phyloP scores from a whole-genome alignment of 2,329 filamentous ascomycete genomes.

The Aschersonia sp. region DNA sequence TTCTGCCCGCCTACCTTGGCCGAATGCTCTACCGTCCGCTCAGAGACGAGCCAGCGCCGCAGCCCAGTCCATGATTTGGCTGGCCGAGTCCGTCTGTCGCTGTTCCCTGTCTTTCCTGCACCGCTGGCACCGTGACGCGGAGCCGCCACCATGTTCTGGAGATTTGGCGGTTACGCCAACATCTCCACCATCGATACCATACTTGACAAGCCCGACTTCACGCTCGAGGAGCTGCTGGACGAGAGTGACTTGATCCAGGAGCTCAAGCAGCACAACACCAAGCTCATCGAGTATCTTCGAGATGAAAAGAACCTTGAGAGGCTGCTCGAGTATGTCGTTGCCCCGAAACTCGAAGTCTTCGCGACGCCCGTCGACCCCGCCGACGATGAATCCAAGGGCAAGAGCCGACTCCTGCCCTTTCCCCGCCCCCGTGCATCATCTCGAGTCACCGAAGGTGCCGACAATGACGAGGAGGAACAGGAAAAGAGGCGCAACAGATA shows the following conservation, averaged over 20 bases:
- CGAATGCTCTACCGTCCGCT: slow-evolving; percentile 3
- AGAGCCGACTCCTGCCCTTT: slow-evolving; percentile 29
- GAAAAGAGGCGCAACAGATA: slow-evolving; percentile 91
- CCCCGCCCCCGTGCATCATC: slow-evolving; percentile 40
- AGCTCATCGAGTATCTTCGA: slow-evolving; percentile 89
- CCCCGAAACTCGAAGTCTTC: slow-evolving; percentile 50
- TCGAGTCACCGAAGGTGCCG: slow-evolving; percentile 28
- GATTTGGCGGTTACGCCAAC: slow-evolving; percentile 97
- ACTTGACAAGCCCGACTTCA: slow-evolving; percentile 91
- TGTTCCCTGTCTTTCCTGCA: slow-evolving; percentile 8
- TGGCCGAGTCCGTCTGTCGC: slow-evolving; percentile 3
- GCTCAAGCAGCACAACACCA: slow-evolving; percentile 94
- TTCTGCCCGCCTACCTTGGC: slow-evolving; percentile 1
- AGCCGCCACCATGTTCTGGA: slow-evolving; percentile 85
- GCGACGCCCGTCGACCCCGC: slow-evolving; percentile 35
- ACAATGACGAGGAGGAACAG: slow-evolving; percentile 52
- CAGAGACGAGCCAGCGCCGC: slow-evolving; percentile 2
- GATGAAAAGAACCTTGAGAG: slow-evolving; percentile 73
- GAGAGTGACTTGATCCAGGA: slow-evolving; percentile 95
- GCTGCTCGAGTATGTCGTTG: slow-evolving; percentile 82
- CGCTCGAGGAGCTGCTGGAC: slow-evolving; percentile 87
- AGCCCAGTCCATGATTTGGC: slow-evolving; percentile 7
- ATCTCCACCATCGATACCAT: slow-evolving; percentile 93
- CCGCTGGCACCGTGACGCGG: slow-evolving; percentile 17
- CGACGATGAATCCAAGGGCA: slow-evolving; percentile 34